Evolutionary conservation across 2,329 filamentous ascomycete species (phyloP).

Genomic region (Phaeosphaeria sp.): DNA sequence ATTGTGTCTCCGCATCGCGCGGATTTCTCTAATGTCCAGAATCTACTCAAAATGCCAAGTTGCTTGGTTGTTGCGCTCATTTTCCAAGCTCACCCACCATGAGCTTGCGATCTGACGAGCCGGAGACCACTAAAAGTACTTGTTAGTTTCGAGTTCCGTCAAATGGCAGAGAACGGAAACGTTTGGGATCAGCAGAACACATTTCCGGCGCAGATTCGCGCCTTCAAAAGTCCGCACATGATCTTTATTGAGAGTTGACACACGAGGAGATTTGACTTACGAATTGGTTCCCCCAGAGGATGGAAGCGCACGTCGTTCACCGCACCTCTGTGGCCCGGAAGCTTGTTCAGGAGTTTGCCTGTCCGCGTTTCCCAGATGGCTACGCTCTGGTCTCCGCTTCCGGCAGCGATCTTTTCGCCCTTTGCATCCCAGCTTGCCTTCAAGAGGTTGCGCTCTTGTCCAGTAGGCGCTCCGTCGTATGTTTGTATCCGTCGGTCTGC

Average conservation of each 20-base stretch:
- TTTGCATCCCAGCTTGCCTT: constrained; percentile 87
- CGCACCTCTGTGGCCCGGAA: constrained; percentile 92
- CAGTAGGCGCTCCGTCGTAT: constrained; percentile 88
- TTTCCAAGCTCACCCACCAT: constrained; percentile 81
- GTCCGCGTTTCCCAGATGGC: constrained; percentile 88
- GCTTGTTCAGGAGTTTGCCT: constrained; percentile 92
- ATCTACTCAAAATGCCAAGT: constrained; percentile 33
- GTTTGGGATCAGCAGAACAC: not conserved
- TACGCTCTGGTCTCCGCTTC: constrained; percentile 88
- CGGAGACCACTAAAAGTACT: constrained; percentile 74
- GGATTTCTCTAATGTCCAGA: constrained; percentile 26
- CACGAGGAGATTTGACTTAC: constrained; percentile 70
- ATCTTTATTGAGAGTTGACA: not conserved
- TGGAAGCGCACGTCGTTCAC: constrained; percentile 96
- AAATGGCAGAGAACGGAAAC: not conserved
- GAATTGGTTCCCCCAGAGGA: constrained; percentile 81
- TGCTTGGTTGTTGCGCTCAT: constrained; percentile 49
- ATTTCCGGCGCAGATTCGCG: not conserved
- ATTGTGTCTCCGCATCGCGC: constrained; percentile 35
- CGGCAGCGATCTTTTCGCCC: constrained; percentile 86
- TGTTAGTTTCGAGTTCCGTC: constrained; percentile 31
- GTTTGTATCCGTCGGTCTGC: constrained; percentile 83
- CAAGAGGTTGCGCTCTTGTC: constrained; percentile 90
- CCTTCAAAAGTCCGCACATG: not conserved
- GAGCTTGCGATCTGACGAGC: constrained; percentile 86